These are phyloP conservation scores for Botrytis fragariae DNA, from an alignment of 2,329 filamentous ascomycete species.

Conservation along the genomic window DNA sequence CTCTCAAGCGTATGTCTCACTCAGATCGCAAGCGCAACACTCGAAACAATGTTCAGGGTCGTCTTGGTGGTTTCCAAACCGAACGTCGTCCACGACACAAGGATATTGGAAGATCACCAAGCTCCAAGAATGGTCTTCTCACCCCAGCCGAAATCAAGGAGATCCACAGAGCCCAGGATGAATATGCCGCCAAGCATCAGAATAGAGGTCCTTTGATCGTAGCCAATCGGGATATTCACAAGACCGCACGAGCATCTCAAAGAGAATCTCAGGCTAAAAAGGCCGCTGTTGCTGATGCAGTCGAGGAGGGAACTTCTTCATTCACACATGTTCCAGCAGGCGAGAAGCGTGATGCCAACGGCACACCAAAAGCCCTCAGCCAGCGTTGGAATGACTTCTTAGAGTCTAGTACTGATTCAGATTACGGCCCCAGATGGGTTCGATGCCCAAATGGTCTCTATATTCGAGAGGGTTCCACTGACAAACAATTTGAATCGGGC, in stretches of 20 bases:
- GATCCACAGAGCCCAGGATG: constrained; percentile 10
- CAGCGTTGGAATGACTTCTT: not conserved
- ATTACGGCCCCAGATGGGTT: not conserved
- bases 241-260: not conserved
- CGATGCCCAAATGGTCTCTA: not conserved
- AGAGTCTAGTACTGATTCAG: not conserved
- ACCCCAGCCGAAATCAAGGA: not conserved
- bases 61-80: constrained; percentile 8
- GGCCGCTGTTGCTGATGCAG: not conserved
- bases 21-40: constrained; percentile 18
- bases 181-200: constrained; percentile 10
- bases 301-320: not conserved
- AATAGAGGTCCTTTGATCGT: not conserved
- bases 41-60: constrained; percentile 2
- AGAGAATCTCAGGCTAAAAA: not conserved
- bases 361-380: not conserved
- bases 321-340: not conserved
- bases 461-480: not conserved
- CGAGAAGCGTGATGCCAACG: constrained; percentile 5
- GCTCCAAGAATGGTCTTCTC: not conserved
- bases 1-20: constrained; percentile 1
- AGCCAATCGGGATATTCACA: constrained; percentile 4
- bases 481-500: not conserved
- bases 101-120: not conserved
- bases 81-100: constrained; percentile 7